Evolutionary conservation across 2,329 filamentous ascomycete species (phyloP).

Genomic region (Sclerotinia glacialis): DNA sequence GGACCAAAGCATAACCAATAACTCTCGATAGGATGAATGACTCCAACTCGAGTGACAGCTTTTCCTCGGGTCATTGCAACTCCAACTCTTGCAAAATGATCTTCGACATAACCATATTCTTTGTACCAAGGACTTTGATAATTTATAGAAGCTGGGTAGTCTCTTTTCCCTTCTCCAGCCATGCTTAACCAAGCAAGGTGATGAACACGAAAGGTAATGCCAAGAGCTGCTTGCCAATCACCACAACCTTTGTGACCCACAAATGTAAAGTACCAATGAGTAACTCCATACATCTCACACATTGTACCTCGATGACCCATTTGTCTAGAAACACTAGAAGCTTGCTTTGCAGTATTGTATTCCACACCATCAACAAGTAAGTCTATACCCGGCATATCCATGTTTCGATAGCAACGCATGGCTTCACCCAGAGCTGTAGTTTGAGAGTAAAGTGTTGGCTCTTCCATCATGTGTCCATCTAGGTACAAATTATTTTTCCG

Average conservation of each 20-base stretch:
- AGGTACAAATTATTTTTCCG: constrained; percentile 34
- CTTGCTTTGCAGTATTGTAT: constrained; percentile 40
- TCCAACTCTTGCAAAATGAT: constrained; percentile 39
- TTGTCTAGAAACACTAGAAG: constrained; percentile 38
- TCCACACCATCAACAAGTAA: constrained; percentile 38
- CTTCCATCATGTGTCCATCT: constrained; percentile 41
- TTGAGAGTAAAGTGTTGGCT: constrained; percentile 38
- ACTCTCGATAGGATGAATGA: constrained; percentile 41
- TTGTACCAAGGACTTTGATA: constrained; percentile 41
- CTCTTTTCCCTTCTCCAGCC: constrained; percentile 40
- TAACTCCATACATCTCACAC: constrained; percentile 39
- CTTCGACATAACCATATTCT: constrained; percentile 39
- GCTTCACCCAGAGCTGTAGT: constrained; percentile 39
- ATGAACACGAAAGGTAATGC: constrained; percentile 39
- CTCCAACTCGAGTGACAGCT: constrained; percentile 37
- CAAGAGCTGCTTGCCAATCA: constrained; percentile 41
- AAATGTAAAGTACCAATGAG: constrained; percentile 40
- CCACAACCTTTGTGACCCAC: constrained; percentile 40
- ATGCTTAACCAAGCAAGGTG: constrained; percentile 40
- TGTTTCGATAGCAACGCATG: constrained; percentile 39
- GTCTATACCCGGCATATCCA: constrained; percentile 40
- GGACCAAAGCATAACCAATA: constrained; percentile 40
- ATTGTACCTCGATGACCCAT: constrained; percentile 36
- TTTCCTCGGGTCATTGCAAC: constrained; percentile 39
- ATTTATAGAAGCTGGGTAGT: constrained; percentile 39